Evolutionary conservation across 306 rosid species (phyloP), one percentile per base, ranked within the genome.

Genomic region (Inga leiocalycina): DNA sequence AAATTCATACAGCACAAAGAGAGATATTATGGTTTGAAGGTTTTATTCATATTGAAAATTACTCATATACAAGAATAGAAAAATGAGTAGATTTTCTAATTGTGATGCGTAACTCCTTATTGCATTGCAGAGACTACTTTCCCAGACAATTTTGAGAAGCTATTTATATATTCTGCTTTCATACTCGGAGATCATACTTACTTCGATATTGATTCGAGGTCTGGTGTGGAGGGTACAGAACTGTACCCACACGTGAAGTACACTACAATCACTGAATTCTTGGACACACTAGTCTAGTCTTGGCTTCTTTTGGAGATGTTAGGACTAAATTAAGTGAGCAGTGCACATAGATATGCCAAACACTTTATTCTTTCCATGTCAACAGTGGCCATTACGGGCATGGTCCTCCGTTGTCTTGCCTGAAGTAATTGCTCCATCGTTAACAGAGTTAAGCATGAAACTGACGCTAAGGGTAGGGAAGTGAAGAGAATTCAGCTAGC

Each of bases 131-230:
- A 75, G 56, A 87, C 91, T 43, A 84, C 97, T 34, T 93, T 86
- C 87, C 98, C 98, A 34, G 75, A 75, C 62, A 93, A 93, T 88
- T 70, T 82, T 70, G 84, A 84, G 75, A 48, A 85, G 84, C 76
- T 91, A 11, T 93, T 93, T 80, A 87, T 88, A 82, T 94, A 93
- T 84, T 94, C 97, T 83, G 91, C 90, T 88, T 94, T 93, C 85
- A 45, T 94, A 39, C 92, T 90, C 76, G 97, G 97, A n/a, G 97
- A 94, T 88, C 98, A 94, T 16, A 93, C 92, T 6, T 88, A 89
- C 89, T 94, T 91, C 20, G 91, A 89, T 24, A 88, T 93, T 0
- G 89, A 91, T 68, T 22, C 89, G 30, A 80, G 91, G 4, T 81
- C 84, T 51, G 94, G 94, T 34, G 93, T 85, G 7, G 86, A 91